These are phyloP conservation scores for Apophysomyces trapeziformis DNA, from an alignment of 371 early-diverging fungal genomes.

Conservation along the genomic window DNA sequence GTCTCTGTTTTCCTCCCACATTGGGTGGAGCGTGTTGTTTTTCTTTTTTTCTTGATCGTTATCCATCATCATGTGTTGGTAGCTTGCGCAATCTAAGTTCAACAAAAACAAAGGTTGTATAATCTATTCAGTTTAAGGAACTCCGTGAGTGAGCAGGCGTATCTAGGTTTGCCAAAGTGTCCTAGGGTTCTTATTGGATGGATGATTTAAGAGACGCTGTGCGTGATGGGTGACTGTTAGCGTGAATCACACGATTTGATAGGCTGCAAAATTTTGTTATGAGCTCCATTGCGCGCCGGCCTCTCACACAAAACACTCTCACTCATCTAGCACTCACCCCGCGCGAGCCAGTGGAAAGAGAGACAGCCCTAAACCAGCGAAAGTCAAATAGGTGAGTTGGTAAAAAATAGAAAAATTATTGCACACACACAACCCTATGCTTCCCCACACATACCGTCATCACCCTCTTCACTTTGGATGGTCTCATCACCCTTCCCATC, in stretches of 20 bases:
- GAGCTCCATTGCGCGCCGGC: slow-evolving; percentile 8
- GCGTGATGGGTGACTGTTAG: too few relatives aligned
- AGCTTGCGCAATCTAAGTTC: too few relatives aligned
- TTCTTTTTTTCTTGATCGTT: too few relatives aligned
- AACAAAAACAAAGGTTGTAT: too few relatives aligned
- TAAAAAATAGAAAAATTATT: slow-evolving; percentile 9
- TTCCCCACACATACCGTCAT: background rate
- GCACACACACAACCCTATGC: background rate
- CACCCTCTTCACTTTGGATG: background rate
- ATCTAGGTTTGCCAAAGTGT: too few relatives aligned
- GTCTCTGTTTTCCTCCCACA: too few relatives aligned
- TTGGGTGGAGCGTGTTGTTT: too few relatives aligned
- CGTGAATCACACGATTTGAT: background rate
- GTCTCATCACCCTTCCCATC: background rate
- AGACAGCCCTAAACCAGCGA: slow-evolving; percentile 10
- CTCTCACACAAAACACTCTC: slow-evolving; percentile 11
- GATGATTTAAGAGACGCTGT: too few relatives aligned
- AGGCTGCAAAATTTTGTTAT: slow-evolving; percentile 10
- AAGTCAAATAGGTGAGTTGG: slow-evolving; percentile 12
- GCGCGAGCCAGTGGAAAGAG: slow-evolving; percentile 12
- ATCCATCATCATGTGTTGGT: too few relatives aligned
- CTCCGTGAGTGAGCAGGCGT: too few relatives aligned
- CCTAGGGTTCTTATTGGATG: too few relatives aligned
- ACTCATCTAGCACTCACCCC: slow-evolving; percentile 11
- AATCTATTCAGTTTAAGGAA: too few relatives aligned